These are phyloP conservation scores for Paramecium pentaurelia DNA, from an alignment of 73 alveolate genomes.

Conservation along the genomic window DNA sequence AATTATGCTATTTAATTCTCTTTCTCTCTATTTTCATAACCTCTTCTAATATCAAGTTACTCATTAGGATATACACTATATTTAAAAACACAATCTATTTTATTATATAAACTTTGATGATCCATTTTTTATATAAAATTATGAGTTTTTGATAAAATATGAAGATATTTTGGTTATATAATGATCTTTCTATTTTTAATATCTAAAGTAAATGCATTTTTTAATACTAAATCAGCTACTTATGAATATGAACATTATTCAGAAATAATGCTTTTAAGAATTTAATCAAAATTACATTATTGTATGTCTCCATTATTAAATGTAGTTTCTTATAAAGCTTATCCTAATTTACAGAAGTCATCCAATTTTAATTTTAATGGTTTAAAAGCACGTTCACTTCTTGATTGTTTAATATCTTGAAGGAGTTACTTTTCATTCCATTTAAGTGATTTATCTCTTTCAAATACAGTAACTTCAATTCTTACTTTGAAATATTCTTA, in stretches of 20 bases:
- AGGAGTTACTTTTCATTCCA: not conserved
- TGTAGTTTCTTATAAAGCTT: constrained; percentile 12
- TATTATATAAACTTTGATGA: constrained; percentile 40
- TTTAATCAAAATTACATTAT: not conserved
- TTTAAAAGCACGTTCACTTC: not conserved
- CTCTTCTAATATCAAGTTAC: not conserved
- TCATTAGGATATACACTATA: constrained; percentile 29
- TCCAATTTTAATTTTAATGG: not conserved
- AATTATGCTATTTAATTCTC: not conserved
- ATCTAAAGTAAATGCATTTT: constrained; percentile 35
- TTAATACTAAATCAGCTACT: not conserved
- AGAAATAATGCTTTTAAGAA: not conserved
- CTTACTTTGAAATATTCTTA: not conserved
- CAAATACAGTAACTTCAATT: not conserved
- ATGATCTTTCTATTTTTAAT: not conserved
- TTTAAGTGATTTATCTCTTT: not conserved
- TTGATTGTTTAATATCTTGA: not conserved
- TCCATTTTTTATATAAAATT: constrained; percentile 43
- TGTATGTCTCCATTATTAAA: not conserved
- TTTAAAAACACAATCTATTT: not conserved
- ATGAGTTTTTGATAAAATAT: constrained; percentile 15
- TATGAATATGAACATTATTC: not conserved
- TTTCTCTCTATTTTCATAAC: not conserved
- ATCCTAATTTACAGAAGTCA: not conserved
- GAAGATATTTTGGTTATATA: not conserved